A percentile compares a stretch with the other conserved stretches of the same genome.
Evolutionary conservation across 495 filamentous ascomycete genomes (phyloP).

Genomic region (Hypoxylon lenormandii): DNA sequence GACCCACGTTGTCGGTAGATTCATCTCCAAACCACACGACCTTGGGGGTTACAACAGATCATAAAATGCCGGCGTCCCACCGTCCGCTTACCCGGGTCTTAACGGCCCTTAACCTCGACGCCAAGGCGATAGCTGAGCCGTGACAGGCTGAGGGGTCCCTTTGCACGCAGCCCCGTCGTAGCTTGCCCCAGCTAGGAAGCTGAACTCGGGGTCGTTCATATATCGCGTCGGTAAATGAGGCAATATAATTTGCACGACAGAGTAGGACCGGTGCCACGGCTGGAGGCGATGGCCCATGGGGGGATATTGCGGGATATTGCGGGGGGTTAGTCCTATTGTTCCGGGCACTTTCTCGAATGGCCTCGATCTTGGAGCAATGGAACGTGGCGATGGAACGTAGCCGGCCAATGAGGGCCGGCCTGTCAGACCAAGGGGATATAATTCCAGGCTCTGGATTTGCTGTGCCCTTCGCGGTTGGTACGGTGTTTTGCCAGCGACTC

Average conservation of each 20-base stretch:
- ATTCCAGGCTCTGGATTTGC: conserved; percentile 36
- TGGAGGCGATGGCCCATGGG: conserved; percentile 22
- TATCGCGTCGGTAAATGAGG: conserved; percentile 5
- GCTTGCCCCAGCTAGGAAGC: conserved; percentile 26
- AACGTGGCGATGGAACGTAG: conserved; percentile 38
- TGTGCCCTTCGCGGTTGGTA: conserved; percentile 33
- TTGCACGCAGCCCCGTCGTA: conserved; percentile 19
- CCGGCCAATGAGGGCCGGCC: conserved; percentile 12
- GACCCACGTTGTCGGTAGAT: conserved; percentile 10
- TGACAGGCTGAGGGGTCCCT: conserved; percentile 26
- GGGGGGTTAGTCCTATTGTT: conserved; percentile 27
- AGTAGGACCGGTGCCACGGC: conserved; percentile 14
- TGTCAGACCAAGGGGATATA: conserved; percentile 7
- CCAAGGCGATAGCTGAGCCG: conserved; percentile 35
- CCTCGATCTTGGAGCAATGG: conserved; percentile 39
- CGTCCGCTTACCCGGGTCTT: conserved; percentile 35
- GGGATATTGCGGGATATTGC: conserved; percentile 34
- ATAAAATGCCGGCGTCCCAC: conserved; percentile 3
- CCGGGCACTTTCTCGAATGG: conserved; percentile 36
- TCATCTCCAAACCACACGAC: neutral
- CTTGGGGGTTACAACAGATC: conserved; percentile 4
- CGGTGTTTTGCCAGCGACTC: conserved; percentile 28
- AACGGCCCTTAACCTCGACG: conserved; percentile 18
- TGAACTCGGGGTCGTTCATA: conserved; percentile 11
- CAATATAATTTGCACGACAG: conserved; percentile 11